phyloP scores from a whole-genome alignment of 306 rosid genomes.

The Medicago arabica region DNA sequence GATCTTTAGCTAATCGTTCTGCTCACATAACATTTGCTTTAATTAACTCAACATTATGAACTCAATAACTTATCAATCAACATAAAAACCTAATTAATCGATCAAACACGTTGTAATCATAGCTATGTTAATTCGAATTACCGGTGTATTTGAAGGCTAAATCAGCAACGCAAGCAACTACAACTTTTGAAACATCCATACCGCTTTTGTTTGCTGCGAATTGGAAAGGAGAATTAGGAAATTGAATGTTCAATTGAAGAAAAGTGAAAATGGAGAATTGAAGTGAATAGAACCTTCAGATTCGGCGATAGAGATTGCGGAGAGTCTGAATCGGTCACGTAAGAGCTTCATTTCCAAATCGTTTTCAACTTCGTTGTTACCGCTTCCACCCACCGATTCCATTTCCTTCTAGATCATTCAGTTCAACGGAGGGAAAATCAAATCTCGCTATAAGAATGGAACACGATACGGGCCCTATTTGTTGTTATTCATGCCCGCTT shows the following conservation, averaged over 20 bases:
- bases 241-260: neutral
- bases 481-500: no score
- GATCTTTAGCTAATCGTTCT: constrained; percentile 86
- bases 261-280: neutral
- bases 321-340: constrained; percentile 77
- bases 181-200: constrained; percentile 74
- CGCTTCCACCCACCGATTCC: constrained; percentile 39
- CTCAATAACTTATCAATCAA: neutral
- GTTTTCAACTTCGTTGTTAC: constrained; percentile 43
- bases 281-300: constrained; percentile 59
- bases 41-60: constrained; percentile 14
- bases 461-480: neutral
- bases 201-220: constrained; percentile 51
- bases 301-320: constrained; percentile 74
- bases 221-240: constrained; percentile 16
- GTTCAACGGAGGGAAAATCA: constrained; percentile 31
- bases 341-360: constrained; percentile 57
- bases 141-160: constrained; percentile 86
- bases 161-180: constrained; percentile 78
- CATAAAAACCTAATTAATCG: constrained; percentile 13
- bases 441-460: neutral
- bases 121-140: constrained; percentile 29
- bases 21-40: constrained; percentile 35
- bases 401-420: neutral
- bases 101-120: constrained; percentile 29